Evolutionary conservation across 1,139 yeast species (phyloP).

Genomic region (Yamadazyma sp.): DNA sequence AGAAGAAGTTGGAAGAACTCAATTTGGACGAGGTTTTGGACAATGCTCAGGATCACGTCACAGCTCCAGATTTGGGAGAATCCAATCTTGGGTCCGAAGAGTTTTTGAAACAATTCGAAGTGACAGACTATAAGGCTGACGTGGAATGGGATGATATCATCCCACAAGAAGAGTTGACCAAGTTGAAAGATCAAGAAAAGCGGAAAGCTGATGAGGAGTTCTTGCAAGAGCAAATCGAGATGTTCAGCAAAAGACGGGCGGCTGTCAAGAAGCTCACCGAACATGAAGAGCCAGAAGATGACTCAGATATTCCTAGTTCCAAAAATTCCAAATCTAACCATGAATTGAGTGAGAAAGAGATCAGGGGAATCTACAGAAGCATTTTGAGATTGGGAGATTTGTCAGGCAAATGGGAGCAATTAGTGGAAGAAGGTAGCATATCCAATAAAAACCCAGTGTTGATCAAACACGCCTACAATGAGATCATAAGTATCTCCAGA

Average conservation of each 20-base stretch:
- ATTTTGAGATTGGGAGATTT: conserved; percentile 82
- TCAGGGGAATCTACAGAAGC: conserved; percentile 83
- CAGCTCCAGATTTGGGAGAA: conserved; percentile 95
- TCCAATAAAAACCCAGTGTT: conserved; percentile 85
- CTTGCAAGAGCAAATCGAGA: conserved; percentile 84
- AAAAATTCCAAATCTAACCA: conserved; percentile 41
- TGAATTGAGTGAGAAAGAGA: conserved; percentile 78
- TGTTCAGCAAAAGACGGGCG: conserved; percentile 79
- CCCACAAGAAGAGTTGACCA: conserved; percentile 89
- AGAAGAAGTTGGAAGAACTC: conserved; percentile 91
- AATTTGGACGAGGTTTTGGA: conserved; percentile 93
- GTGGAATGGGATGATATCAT: conserved; percentile 99
- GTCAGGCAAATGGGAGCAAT: conserved; percentile 77
- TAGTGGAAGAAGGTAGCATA: conserved; percentile 87
- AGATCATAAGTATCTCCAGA: conserved; percentile 62
- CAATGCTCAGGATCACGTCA: conserved; percentile 96
- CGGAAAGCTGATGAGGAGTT: conserved; percentile 82
- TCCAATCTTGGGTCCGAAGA: conserved; percentile 98
- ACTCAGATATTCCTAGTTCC: conserved; percentile 12
- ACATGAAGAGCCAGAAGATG: conserved; percentile 29
- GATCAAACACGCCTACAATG: conserved; percentile 73
- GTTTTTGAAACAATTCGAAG: conserved; percentile 94
- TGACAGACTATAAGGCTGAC: conserved; percentile 97
- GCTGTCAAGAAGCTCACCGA: conserved; percentile 61
- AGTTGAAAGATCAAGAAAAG: conserved; percentile 89